A percentile compares a stretch with the other conserved stretches of the same genome.
phyloP scores from a whole-genome alignment of 129 eudicot species.

The Escallonia rubra region DNA sequence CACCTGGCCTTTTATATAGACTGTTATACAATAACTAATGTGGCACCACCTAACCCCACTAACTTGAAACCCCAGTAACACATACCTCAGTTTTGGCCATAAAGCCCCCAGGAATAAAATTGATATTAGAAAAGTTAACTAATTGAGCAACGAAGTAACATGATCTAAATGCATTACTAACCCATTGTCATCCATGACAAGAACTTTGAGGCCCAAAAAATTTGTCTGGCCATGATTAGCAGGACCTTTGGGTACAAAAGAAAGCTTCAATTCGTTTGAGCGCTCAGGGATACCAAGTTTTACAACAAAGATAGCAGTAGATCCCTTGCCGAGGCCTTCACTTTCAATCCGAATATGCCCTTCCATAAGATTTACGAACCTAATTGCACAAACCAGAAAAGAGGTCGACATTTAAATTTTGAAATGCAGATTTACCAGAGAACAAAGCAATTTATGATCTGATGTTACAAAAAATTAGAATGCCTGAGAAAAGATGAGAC shows the following conservation, averaged over 20 bases:
- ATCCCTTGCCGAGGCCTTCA: constrained; percentile 92
- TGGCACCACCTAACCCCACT: no score
- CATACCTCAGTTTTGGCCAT: no score
- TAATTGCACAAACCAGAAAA: constrained; percentile 14
- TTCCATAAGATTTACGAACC: constrained; percentile 95
- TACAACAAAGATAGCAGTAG: constrained; percentile 60
- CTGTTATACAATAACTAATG: no score
- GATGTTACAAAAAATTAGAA: no score
- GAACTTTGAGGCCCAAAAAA: constrained; percentile 75
- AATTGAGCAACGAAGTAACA: neutral
- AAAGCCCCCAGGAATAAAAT: no score
- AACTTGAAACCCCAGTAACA: no score
- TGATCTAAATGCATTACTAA: constrained; percentile 23
- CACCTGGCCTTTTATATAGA: no score
- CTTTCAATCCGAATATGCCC: constrained; percentile 93
- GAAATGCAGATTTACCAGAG: neutral
- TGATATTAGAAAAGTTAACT: no score
- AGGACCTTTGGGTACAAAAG: constrained; percentile 31
- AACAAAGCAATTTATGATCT: no score
- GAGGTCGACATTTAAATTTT: neutral
- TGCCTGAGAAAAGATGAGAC: neutral
- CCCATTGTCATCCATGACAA: constrained; percentile 83
- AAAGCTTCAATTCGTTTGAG: constrained; percentile 38
- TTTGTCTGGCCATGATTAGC: constrained; percentile 41
- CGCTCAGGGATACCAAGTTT: constrained; percentile 71